Conservation (phyloP, 139 green algal species). For the Astrephomene gubernaculifera region DNA sequence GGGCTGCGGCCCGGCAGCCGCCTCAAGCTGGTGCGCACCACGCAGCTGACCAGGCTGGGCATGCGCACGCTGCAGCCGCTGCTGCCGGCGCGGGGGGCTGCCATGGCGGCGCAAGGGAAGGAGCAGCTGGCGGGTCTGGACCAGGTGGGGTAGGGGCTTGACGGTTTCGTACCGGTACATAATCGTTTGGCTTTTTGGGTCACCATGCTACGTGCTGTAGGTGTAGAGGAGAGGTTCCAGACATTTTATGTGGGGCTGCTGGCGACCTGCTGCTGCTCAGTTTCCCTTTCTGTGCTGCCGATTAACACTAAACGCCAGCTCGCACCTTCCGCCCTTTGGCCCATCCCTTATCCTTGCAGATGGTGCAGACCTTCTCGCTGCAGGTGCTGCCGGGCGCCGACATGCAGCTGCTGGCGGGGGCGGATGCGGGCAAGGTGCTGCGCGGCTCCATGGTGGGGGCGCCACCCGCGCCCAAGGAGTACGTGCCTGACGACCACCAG, state of each 20-base stretch:
- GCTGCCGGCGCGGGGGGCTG: background rate
- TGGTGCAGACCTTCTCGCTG: conserved; percentile 31
- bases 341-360: background rate
- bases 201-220: too few relatives aligned
- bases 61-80: conserved; percentile 27
- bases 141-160: conserved; percentile 24
- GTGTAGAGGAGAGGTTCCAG: too few relatives aligned
- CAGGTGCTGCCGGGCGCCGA: conserved; percentile 18
- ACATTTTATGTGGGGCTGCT: too few relatives aligned
- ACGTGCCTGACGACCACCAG: conserved; percentile 46
- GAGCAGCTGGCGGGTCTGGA: background rate
- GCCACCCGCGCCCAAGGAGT: conserved; percentile 57
- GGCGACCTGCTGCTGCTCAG: too few relatives aligned
- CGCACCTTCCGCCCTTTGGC: background rate
- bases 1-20: conserved; percentile 63
- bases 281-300: too few relatives aligned
- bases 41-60: conserved; percentile 48
- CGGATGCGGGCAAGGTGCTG: conserved; percentile 49
- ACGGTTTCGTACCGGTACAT: too few relatives aligned
- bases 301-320: background rate
- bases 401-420: conserved; percentile 58
- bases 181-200: too few relatives aligned
- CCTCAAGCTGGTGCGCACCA: conserved; percentile 53
- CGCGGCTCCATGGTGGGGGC: conserved; percentile 55
- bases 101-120: background rate